Evolutionary conservation across 1,284 basidiomycete genomes (phyloP).

Genomic region (Wolfiporia cocos): DNA sequence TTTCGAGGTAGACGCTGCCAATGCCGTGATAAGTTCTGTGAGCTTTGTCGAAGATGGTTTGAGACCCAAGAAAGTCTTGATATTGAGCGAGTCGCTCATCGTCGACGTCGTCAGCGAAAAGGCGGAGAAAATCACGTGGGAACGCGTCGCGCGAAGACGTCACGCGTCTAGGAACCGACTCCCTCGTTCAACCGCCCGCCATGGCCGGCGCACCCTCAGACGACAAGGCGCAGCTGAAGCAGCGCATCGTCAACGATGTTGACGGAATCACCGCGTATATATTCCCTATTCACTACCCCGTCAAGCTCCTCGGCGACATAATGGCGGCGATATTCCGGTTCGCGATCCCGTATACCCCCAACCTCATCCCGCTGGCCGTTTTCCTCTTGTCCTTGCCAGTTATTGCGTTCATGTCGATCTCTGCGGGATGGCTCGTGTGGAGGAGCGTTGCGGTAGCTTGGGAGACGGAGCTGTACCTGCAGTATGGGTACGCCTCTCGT

Average conservation of each 20-base stretch:
- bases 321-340: conserved; percentile 15
- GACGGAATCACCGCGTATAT: conserved; percentile 15
- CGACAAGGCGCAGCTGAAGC: conserved; percentile 13
- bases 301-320: conserved; percentile 19
- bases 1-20: conserved; percentile 14
- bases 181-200: neutral
- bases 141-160: too few relatives aligned
- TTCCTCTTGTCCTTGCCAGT: conserved; percentile 58
- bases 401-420: conserved; percentile 48
- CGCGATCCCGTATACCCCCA: conserved; percentile 35
- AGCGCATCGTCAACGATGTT: conserved; percentile 12
- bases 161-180: too few relatives aligned
- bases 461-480: conserved; percentile 59
- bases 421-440: conserved; percentile 70
- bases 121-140: conserved; percentile 1
- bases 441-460: conserved; percentile 59
- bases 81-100: conserved; percentile 12
- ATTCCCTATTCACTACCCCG: conserved; percentile 19
- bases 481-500: conserved; percentile 58
- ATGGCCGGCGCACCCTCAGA: conserved; percentile 7
- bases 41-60: conserved; percentile 41
- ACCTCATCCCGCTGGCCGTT: conserved; percentile 52
- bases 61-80: conserved; percentile 36
- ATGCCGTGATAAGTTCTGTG: conserved; percentile 33
- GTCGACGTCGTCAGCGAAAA: neutral